phyloP scores from a whole-genome alignment of 108 stramenopile genomes.

The Skeletonema menzelii region DNA sequence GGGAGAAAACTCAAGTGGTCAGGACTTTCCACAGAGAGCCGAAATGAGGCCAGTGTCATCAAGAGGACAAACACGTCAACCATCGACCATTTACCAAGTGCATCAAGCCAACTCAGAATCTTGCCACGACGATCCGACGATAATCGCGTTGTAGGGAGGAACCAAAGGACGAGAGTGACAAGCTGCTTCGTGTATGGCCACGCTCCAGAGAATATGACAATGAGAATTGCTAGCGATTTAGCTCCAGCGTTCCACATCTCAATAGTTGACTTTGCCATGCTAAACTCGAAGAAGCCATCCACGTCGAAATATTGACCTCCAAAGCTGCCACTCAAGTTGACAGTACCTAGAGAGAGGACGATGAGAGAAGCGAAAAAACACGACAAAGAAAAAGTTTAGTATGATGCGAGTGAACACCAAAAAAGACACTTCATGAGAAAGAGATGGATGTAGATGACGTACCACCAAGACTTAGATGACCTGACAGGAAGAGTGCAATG shows the following conservation, averaged over 20 bases:
- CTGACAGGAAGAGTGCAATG: slow-evolving; percentile 72
- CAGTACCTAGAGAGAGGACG: too few species aligned
- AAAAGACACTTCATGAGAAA: too few species aligned
- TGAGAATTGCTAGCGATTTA: slow-evolving; percentile 61
- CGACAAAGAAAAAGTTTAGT: too few species aligned
- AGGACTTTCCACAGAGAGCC: slow-evolving; percentile 70
- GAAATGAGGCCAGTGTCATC: slow-evolving; percentile 68
- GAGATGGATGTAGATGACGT: too few species aligned
- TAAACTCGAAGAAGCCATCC: slow-evolving; percentile 70
- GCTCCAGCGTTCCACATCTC: slow-evolving; percentile 77
- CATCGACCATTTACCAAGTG: slow-evolving; percentile 65
- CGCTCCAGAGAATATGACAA: slow-evolving; percentile 73
- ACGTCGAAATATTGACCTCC: slow-evolving; percentile 58
- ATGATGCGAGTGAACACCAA: too few species aligned
- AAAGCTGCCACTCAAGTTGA: slow-evolving; percentile 60
- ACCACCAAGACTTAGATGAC: slow-evolving; percentile 73
- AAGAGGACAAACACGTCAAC: slow-evolving; percentile 80
- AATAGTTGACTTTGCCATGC: slow-evolving; percentile 65
- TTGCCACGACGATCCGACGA: slow-evolving; percentile 59
- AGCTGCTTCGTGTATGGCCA: slow-evolving; percentile 87
- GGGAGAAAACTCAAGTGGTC: slow-evolving; percentile 60
- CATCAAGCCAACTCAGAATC: slow-evolving; percentile 73
- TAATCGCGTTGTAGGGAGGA: slow-evolving; percentile 51
- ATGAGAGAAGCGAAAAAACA: too few species aligned
- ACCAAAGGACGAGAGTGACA: slow-evolving; percentile 68